These are phyloP conservation scores for Mycena capillaripes DNA, from an alignment of 768 basidiomycete genomes.

Conservation along the genomic window DNA sequence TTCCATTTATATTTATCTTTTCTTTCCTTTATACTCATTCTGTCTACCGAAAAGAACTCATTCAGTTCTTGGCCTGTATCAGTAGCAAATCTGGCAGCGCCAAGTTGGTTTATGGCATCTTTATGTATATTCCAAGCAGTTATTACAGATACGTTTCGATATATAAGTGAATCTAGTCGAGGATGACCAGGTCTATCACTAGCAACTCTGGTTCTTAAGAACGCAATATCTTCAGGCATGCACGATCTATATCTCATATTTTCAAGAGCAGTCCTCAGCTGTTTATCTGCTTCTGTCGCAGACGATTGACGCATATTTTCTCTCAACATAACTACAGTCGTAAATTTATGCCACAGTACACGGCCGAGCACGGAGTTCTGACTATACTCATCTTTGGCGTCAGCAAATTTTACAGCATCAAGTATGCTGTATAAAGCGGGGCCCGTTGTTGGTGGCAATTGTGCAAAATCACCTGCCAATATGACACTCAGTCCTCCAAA, in stretches of 20 bases:
- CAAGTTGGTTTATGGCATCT: background rate
- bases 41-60: background rate
- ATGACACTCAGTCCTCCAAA: slow-evolving; percentile 51
- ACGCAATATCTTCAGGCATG: slow-evolving; percentile 33
- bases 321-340: slow-evolving; percentile 47
- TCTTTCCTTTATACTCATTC: background rate
- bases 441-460: slow-evolving; percentile 43
- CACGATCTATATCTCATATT: slow-evolving; percentile 26
- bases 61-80: background rate
- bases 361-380: slow-evolving; percentile 43
- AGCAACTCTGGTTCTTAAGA: slow-evolving; percentile 41
- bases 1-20: background rate
- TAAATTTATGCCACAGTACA: slow-evolving; percentile 49
- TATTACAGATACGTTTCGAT: background rate
- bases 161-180: background rate
- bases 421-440: slow-evolving; percentile 34
- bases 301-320: slow-evolving; percentile 53
- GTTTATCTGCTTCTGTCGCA: slow-evolving; percentile 21
- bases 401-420: background rate
- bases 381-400: background rate
- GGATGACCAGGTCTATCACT: slow-evolving; percentile 3
- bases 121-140: slow-evolving; percentile 9
- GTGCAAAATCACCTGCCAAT: slow-evolving; percentile 51
- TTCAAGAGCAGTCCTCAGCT: slow-evolving; percentile 38
- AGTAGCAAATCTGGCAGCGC: background rate